A percentile compares a stretch with the other conserved stretches of the same genome.
Evolutionary conservation across 1,284 basidiomycete genomes (phyloP).

Genomic region (Fomitopsis betulina): DNA sequence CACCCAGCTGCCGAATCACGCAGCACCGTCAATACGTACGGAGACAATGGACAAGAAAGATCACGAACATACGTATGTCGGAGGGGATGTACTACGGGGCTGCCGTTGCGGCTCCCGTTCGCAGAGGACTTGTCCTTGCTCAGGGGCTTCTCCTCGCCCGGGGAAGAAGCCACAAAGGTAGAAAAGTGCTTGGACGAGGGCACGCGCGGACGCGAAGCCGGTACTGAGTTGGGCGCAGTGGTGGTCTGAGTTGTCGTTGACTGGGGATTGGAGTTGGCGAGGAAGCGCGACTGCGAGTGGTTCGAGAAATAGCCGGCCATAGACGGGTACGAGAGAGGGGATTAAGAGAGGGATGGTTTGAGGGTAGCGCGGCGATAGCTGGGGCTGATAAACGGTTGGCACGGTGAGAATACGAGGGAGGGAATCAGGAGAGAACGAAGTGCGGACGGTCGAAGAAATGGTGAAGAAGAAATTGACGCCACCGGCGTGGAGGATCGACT

Average conservation of each 20-base stretch:
- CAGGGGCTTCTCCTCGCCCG: slow-evolving; percentile 38
- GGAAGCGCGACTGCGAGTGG: slow-evolving; percentile 70
- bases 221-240: slow-evolving; percentile 16
- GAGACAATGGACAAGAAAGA: slow-evolving; percentile 24
- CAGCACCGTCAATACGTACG: slow-evolving; percentile 14
- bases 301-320: slow-evolving; percentile 72
- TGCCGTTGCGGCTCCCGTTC: slow-evolving; percentile 32
- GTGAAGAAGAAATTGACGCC: not conserved
- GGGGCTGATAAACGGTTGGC: not conserved
- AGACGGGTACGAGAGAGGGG: not conserved
- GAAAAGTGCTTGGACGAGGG: slow-evolving; percentile 72
- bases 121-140: slow-evolving; percentile 40
- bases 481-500: slow-evolving; percentile 4
- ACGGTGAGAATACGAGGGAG: not conserved
- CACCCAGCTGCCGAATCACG: slow-evolving; percentile 56
- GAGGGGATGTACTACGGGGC: slow-evolving; percentile 56
- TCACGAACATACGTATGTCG: slow-evolving; percentile 81
- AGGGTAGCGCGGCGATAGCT: not conserved
- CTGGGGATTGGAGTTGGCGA: slow-evolving; percentile 39
- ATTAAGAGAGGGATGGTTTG: not conserved
- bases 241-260: slow-evolving; percentile 18
- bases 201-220: slow-evolving; percentile 38
- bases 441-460: not conserved
- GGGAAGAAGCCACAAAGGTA: slow-evolving; percentile 47
- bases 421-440: not conserved